These are phyloP conservation scores for Linum trigynum DNA, from an alignment of 345 rosid genomes.

Conservation along the genomic window DNA sequence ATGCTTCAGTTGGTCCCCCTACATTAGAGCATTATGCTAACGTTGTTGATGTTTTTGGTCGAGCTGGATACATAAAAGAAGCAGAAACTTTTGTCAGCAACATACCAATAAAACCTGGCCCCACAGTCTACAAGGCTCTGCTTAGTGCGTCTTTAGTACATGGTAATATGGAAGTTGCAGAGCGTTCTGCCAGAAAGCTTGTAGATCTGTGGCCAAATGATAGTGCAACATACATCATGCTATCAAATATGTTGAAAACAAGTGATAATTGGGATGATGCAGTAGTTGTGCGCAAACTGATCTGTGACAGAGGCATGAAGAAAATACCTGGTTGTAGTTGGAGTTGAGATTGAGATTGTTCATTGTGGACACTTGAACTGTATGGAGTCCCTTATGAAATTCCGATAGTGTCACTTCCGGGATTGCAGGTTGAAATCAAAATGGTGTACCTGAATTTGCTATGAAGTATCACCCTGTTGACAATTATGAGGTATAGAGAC, in stretches of 20 bases:
- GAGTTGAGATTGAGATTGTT: not conserved
- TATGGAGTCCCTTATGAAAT: too few species aligned
- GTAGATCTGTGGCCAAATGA: not conserved
- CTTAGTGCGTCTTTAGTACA: not conserved
- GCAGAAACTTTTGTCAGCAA: not conserved
- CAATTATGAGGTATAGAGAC: too few species aligned
- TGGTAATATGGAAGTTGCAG: not conserved
- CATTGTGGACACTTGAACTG: too few species aligned
- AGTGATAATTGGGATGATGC: not conserved
- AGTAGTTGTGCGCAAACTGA: not conserved
- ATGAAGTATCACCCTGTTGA: too few species aligned
- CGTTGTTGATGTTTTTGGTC: not conserved
- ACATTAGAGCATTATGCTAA: not conserved
- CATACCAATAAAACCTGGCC: not conserved
- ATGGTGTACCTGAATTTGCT: too few species aligned
- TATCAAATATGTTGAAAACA: not conserved
- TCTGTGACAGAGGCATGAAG: not conserved
- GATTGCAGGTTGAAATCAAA: too few species aligned
- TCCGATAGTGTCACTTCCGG: too few species aligned
- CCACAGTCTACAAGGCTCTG: constrained; percentile 1
- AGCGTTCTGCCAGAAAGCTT: not conserved
- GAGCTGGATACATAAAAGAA: not conserved
- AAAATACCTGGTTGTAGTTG: constrained; percentile 1
- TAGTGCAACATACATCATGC: not conserved
- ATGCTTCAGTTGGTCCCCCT: not conserved